phyloP scores from a whole-genome alignment of 495 filamentous ascomycete species.

The Penicillium malachiteum region DNA sequence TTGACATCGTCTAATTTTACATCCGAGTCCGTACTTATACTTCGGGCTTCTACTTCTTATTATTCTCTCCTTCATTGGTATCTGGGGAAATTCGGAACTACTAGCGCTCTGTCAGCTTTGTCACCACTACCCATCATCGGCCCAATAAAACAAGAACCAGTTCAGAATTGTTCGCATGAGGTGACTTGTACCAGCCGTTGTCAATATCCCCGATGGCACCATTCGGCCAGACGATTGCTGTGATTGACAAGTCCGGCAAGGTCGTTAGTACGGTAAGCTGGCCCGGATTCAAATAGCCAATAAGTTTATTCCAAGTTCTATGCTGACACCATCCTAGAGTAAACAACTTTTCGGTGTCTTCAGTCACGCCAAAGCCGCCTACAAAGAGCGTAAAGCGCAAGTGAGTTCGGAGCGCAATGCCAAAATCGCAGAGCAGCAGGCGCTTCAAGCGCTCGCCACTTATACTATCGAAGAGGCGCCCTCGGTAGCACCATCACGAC shows the following conservation, averaged over 20 bases:
- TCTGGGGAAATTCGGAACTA: too few relatives aligned
- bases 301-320: neutral
- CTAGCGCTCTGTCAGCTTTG: too few relatives aligned
- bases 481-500: conserved; percentile 44
- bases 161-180: conserved; percentile 17
- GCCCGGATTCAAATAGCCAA: conserved; percentile 6
- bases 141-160: neutral
- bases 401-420: conserved; percentile 64
- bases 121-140: conserved; percentile 18
- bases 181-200: conserved; percentile 7
- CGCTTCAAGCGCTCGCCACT: conserved; percentile 45
- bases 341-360: conserved; percentile 85
- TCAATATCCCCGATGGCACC: conserved; percentile 37
- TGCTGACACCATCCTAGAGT: conserved; percentile 53
- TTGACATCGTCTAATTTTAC: too few relatives aligned
- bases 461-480: conserved; percentile 53
- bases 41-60: neutral
- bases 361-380: conserved; percentile 83
- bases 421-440: conserved; percentile 54
- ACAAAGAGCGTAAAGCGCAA: conserved; percentile 78
- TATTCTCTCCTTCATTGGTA: neutral
- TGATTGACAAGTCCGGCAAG: conserved; percentile 91
- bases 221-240: conserved; percentile 74
- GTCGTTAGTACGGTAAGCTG: conserved; percentile 80
- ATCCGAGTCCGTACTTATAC: neutral